Base-by-base conservation (phyloP, 805 yeast genomes). In the Barnettozyma vustinii region DNA sequence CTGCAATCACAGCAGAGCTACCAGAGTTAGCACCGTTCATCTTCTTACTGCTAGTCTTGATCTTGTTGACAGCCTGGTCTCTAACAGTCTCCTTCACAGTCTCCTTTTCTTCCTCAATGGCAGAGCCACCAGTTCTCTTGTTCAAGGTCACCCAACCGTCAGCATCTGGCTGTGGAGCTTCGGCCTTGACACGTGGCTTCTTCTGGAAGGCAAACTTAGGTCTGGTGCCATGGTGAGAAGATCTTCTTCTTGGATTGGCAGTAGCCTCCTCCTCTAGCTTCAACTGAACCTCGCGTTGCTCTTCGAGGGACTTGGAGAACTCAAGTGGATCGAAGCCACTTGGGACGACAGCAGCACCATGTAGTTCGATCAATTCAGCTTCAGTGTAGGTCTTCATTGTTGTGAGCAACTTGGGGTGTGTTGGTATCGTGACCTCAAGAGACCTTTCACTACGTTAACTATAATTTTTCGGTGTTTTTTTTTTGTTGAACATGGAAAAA, bases 91-190 rank as follows among this genome's bases (percentile, higher is more conserved):
- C 83, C 62, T 75, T 76, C 46, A 72, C 60, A 50, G 72, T 61
- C 52, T 76, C 78, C 60, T 69, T 62, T 45, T 65, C 75, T 18
- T 73, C 79, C 16, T 73, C 80, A 49, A 75, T 79, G 35, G 69
- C 67, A 56, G 80, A 80, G 50, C 77, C 73, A 45, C 59, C 65
- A 53, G 65, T 64, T 27, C 57, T 56, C 50, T 72, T 72, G 57
- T 70, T 75, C 54, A 77, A 68, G 20, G 92, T 83, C 50, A 85
- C 85, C 92, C 94, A 87, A 42, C 95, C 95, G 53, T 87, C 92
- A 50, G 82, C 85, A 62, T 86, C 95, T 33, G 83, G 77, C 51
- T 71, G 74, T 50, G 71, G 71, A 42, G 73, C 70, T 23, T 53
- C 55, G 16, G 49, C 51, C 41, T 56, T 57, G 39, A 46, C 55